These are phyloP conservation scores for Moricandia arvensis DNA, from an alignment of 345 rosid species.

Conservation along the genomic window DNA sequence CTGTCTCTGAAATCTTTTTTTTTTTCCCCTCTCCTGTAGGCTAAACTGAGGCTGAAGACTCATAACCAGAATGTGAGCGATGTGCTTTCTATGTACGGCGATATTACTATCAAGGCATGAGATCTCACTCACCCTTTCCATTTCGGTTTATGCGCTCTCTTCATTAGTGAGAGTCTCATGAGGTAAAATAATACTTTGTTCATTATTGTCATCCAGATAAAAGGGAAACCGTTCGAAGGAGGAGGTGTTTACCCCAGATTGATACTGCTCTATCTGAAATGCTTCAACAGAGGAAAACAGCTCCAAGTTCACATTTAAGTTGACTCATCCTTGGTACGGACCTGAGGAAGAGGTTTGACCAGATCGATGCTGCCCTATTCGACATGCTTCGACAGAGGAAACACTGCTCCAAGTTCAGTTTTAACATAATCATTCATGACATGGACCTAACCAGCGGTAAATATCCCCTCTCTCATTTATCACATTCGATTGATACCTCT, in stretches of 20 bases:
- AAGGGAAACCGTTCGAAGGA: constrained; percentile 58
- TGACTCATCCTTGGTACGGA: constrained; percentile 26
- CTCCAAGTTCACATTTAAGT: constrained; percentile 47
- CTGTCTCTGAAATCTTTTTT: not conserved
- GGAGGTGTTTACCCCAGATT: constrained; percentile 56
- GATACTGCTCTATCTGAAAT: constrained; percentile 54
- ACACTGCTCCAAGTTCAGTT: constrained; percentile 41
- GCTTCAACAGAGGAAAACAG: constrained; percentile 41
- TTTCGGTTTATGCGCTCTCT: not conserved
- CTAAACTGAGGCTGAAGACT: constrained; percentile 71
- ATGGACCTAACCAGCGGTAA: constrained; percentile 22
- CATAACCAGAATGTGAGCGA: constrained; percentile 80
- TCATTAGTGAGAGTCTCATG: constrained; percentile 1
- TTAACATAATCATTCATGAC: constrained; percentile 36
- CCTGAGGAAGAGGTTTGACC: constrained; percentile 20
- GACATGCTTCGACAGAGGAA: constrained; percentile 45
- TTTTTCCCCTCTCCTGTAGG: constrained; percentile 41
- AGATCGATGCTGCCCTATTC: constrained; percentile 45
- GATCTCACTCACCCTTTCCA: constrained; percentile 15
- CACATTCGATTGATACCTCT: constrained; percentile 21
- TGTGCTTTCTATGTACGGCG: constrained; percentile 78
- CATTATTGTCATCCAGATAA: constrained; percentile 41
- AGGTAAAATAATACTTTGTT: not conserved
- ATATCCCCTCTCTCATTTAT: constrained; percentile 6
- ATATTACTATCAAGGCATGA: constrained; percentile 62